These are phyloP conservation scores for Orychophragmus violaceus DNA, from an alignment of 345 rosid genomes.

Conservation along the genomic window DNA sequence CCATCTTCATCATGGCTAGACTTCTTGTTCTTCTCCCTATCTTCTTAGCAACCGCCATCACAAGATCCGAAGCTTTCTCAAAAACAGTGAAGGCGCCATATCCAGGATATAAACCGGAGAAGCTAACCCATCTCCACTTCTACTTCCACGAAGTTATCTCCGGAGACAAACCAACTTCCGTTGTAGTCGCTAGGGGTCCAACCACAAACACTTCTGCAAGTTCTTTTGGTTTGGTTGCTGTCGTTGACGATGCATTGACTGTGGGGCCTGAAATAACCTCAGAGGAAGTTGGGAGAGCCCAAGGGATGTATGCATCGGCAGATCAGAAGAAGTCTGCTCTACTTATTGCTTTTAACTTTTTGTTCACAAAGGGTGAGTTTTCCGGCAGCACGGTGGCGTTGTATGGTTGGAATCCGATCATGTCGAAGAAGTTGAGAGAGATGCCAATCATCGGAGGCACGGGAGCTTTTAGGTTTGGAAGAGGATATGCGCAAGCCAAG, in stretches of 20 bases:
- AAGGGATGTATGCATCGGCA: constrained; percentile 46
- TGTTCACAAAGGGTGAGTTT: constrained; percentile 43
- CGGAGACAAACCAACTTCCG: constrained; percentile 35
- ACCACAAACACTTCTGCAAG: constrained; percentile 28
- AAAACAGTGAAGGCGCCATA: constrained; percentile 14
- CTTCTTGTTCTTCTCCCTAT: not conserved
- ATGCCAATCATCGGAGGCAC: constrained; percentile 27
- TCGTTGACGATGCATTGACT: constrained; percentile 51
- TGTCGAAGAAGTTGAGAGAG: constrained; percentile 21
- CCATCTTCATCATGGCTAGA: constrained; percentile 6
- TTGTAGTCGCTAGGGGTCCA: constrained; percentile 33
- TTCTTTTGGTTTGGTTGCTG: constrained; percentile 35
- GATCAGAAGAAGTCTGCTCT: constrained; percentile 29
- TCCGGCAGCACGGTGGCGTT: constrained; percentile 46
- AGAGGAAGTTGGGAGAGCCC: constrained; percentile 46
- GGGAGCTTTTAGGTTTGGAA: constrained; percentile 34
- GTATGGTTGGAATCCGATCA: constrained; percentile 36
- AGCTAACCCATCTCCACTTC: constrained; percentile 46
- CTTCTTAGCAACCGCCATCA: not conserved
- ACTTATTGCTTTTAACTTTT: constrained; percentile 41
- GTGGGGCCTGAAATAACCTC: constrained; percentile 37
- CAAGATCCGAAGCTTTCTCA: constrained; percentile 18
- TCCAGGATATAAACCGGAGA: constrained; percentile 28
- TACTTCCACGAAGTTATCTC: constrained; percentile 49
- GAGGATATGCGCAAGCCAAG: constrained; percentile 32